These are phyloP conservation scores for Salvia sclarea DNA, from an alignment of 305 asterid species.

Conservation along the genomic window DNA sequence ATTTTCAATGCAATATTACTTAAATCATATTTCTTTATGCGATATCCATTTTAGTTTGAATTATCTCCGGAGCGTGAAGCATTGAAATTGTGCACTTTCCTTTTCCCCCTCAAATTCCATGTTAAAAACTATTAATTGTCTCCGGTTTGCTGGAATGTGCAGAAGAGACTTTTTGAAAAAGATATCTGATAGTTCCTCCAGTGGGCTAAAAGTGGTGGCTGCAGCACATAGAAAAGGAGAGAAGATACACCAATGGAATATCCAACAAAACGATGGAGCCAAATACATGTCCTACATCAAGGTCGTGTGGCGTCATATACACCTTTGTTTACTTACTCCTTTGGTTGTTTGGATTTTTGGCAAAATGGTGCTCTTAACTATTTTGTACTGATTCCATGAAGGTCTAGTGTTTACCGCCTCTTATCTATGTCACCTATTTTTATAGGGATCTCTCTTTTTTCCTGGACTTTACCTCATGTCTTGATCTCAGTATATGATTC, in stretches of 20 bases:
- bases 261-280: constrained; percentile 74
- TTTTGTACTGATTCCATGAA: constrained; percentile 1
- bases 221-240: constrained; percentile 51
- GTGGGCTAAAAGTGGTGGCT: constrained; percentile 46
- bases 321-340: constrained; percentile 21
- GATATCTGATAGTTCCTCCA: constrained; percentile 46
- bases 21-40: not conserved
- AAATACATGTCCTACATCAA: constrained; percentile 92
- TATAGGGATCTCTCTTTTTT: not conserved
- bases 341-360: constrained; percentile 25
- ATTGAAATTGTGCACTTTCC: not conserved
- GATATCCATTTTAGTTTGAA: not conserved
- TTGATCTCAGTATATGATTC: constrained; percentile 17
- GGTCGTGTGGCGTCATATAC: constrained; percentile 47
- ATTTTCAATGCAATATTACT: not conserved
- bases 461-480: not conserved
- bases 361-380: constrained; percentile 5
- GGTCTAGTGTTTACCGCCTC: not conserved
- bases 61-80: constrained; percentile 6
- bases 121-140: constrained; percentile 20
- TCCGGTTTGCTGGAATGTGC: constrained; percentile 38
- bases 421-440: constrained; percentile 10
- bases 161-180: constrained; percentile 58
- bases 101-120: not conserved
- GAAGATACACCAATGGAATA: constrained; percentile 59